These are phyloP conservation scores for Amanita pallidorosea DNA, from an alignment of 768 basidiomycete genomes.

Conservation along the genomic window DNA sequence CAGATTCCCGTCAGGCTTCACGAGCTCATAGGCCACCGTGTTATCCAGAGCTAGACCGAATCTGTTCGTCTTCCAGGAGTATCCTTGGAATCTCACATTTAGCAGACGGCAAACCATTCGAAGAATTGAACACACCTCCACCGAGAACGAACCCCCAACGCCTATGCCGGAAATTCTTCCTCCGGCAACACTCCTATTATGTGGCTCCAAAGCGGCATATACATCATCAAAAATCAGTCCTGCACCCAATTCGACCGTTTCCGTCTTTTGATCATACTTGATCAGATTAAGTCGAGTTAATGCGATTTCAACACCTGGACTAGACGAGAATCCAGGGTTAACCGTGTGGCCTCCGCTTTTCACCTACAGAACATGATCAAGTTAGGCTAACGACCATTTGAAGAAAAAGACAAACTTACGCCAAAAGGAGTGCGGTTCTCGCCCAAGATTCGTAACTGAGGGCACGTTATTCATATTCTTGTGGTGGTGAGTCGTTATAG, in stretches of 20 bases:
- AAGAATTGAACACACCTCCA: too few relatives aligned
- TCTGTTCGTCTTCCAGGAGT: conserved; percentile 55
- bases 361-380: conserved; percentile 20
- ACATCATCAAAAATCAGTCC: conserved; percentile 41
- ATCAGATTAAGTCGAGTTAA: conserved; percentile 29
- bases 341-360: conserved; percentile 38
- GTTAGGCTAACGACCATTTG: neutral
- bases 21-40: conserved; percentile 42
- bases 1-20: conserved; percentile 42
- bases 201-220: conserved; percentile 28
- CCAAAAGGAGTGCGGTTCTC: neutral
- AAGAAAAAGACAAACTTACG: neutral
- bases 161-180: conserved; percentile 30
- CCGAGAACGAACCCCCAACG: too few relatives aligned
- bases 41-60: conserved; percentile 48
- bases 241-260: conserved; percentile 20
- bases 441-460: neutral
- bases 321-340: conserved; percentile 39
- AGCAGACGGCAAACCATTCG: neutral
- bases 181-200: conserved; percentile 35
- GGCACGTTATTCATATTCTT: neutral
- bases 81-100: conserved; percentile 24
- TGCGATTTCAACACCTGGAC: conserved; percentile 35
- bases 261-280: conserved; percentile 17
- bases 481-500: neutral